Conservation (phyloP, 2,329 filamentous ascomycete genomes). For the Colletotrichum navitas region DNA sequence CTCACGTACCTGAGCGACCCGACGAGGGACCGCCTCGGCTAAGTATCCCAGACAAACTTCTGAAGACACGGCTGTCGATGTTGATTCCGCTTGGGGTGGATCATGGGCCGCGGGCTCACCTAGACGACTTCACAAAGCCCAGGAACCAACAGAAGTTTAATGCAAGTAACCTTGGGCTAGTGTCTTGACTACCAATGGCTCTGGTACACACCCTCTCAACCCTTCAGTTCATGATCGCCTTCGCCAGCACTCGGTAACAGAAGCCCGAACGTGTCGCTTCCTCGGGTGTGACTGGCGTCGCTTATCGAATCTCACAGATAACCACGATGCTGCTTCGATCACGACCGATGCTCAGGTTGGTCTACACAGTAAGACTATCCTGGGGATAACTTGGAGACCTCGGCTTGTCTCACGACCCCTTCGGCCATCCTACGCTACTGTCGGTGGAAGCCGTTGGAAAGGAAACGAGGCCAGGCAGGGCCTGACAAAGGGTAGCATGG, state of each 20-base stretch:
- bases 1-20: too few species aligned
- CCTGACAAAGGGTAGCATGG: constrained; percentile 25
- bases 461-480: constrained; percentile 16
- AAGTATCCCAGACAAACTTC: background rate
- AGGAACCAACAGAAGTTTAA: constrained; percentile 8
- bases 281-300: background rate
- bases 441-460: constrained; percentile 28
- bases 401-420: background rate
- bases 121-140: background rate
- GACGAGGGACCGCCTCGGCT: too few species aligned
- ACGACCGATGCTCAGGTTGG: background rate
- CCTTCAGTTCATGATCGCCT: background rate
- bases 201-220: background rate
- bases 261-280: constrained; percentile 18
- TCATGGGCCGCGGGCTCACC: constrained; percentile 11
- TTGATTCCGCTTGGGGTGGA: background rate
- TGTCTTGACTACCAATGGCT: background rate
- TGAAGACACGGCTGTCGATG: background rate
- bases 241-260: constrained; percentile 6
- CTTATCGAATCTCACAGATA: background rate
- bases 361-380: background rate
- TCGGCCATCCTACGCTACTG: constrained; percentile 3
- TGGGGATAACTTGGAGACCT: background rate
- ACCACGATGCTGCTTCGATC: background rate
- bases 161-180: constrained; percentile 10